Base-by-base conservation (phyloP, 805 yeast species). In the Saccharomycopsis synnaedendra region DNA sequence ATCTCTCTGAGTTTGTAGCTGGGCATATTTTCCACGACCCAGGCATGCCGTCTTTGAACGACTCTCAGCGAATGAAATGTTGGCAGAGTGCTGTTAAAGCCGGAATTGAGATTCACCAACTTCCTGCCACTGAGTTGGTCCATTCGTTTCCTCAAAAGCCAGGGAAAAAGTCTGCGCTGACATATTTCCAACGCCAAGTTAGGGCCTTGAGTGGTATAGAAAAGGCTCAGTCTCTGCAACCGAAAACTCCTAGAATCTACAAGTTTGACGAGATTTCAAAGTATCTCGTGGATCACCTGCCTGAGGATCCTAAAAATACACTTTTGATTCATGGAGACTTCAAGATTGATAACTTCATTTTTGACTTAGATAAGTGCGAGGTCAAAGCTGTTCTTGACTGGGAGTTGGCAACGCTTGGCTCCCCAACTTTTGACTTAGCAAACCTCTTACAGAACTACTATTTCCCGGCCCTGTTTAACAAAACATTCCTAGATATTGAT, bases 361-460 rank as follows among this genome's bases (percentile, higher is more conserved):
- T 74, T 63, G 72, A 81, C 60, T 78, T 77, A 54, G 70, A 69
- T 0, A 66, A 69, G 42, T 70, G 71, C 27, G 58, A 60, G 41
- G 75, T 78, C 3, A 61, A 72, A 43, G 82, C 82, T 0, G 74
- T 78, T 3, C 63, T 78, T 39, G 84, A 78, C 57, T 78, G 85
- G 85, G 85, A 78, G 57, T 61, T 78, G 38, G 76, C 82, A 53
- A 78, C 84, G 0, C 64, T 75, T 49, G 85, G 85, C 0, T 81
- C 78, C 54, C 85, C 85, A 0, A 58, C 78, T 41, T 78, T 80
- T 50, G 85, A 78, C 55, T 61, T 78, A 32, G 74, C 81, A 11
- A 78, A 78, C 56, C 64, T 77, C 32, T 61, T 78, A 30, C 80
- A 75, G 56, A 78, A 81, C 8, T 76, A 69, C 56, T 67, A 64